Evolutionary conservation across 176 grass and related monocot species (phyloP).

Genomic region (Musa beccarii): DNA sequence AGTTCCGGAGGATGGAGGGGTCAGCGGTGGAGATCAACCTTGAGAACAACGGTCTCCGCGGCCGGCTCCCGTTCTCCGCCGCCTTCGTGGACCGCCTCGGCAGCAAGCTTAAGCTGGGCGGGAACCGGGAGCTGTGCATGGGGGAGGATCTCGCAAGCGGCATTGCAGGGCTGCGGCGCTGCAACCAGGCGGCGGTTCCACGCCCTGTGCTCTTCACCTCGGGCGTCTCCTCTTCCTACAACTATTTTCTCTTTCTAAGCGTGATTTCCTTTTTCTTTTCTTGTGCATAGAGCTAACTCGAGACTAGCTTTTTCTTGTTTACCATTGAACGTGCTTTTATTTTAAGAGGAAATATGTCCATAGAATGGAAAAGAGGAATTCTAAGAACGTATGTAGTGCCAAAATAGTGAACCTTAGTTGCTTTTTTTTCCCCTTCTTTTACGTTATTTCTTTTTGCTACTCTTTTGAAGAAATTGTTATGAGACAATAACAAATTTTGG

Average conservation of each 20-base stretch:
- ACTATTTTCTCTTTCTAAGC: neutral
- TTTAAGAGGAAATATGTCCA: no score
- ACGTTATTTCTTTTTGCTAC: no score
- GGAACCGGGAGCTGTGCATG: conserved; percentile 39
- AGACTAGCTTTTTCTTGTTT: no score
- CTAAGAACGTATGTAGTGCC: no score
- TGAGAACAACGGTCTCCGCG: conserved; percentile 29
- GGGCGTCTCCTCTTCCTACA: neutral
- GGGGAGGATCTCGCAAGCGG: neutral
- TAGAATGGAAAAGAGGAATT: no score
- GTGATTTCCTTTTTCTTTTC: neutral
- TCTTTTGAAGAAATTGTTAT: no score
- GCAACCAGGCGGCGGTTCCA: conserved; percentile 8
- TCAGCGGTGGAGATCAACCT: conserved; percentile 38
- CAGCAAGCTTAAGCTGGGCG: conserved; percentile 28
- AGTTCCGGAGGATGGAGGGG: conserved; percentile 26
- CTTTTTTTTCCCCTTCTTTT: no score
- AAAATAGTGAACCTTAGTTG: no score
- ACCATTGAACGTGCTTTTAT: no score
- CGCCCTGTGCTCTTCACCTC: neutral
- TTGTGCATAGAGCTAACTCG: no score
- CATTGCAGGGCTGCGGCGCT: neutral
- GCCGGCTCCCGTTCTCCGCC: conserved; percentile 31
- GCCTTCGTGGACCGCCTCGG: conserved; percentile 20
- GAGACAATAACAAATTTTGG: no score